These are phyloP conservation scores for Hypoxylon sp. DNA, from an alignment of 2,329 filamentous ascomycete species.

Conservation along the genomic window DNA sequence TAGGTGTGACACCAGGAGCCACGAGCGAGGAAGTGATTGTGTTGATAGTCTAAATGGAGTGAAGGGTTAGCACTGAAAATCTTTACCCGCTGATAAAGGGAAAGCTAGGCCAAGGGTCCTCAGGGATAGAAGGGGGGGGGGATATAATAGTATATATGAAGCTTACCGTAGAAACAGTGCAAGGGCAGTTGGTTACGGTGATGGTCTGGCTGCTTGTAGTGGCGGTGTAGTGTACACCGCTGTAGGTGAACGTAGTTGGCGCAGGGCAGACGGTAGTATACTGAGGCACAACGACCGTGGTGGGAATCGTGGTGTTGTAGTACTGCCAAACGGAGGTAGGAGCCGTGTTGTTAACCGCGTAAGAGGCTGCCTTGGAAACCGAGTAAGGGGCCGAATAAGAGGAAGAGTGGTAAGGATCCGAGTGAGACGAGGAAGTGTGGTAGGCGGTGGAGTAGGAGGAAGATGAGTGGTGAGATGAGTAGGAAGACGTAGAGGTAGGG, in stretches of 20 bases:
- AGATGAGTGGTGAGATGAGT: not conserved
- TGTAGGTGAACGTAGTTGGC: constrained; percentile 67
- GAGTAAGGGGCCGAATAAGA: constrained; percentile 5
- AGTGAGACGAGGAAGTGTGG: not conserved
- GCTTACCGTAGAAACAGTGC: constrained; percentile 59
- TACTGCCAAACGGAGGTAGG: constrained; percentile 44
- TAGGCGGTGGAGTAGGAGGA: not conserved
- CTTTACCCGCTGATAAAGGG: not conserved
- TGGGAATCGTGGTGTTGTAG: constrained; percentile 51
- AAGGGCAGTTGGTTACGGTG: constrained; percentile 69
- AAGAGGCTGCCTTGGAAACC: not conserved
- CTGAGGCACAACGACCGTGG: constrained; percentile 47
- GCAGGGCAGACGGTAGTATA: constrained; percentile 58
- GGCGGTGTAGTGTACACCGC: constrained; percentile 67
- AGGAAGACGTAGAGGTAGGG: constrained; percentile 2
- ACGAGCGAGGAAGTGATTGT: constrained; percentile 47
- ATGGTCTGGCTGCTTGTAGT: constrained; percentile 68
- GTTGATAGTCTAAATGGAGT: constrained; percentile 34
- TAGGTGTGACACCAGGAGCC: constrained; percentile 40
- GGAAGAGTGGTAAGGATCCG: not conserved
- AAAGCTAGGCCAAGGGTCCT: not conserved
- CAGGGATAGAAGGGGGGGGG: not conserved
- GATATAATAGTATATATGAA: not conserved
- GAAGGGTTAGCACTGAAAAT: not conserved
- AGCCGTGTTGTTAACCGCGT: constrained; percentile 26